A percentile compares a stretch with the other conserved stretches of the same genome.
Conservation (phyloP, 352 stramenopile species). For the Globisporangium paddicum region DNA sequence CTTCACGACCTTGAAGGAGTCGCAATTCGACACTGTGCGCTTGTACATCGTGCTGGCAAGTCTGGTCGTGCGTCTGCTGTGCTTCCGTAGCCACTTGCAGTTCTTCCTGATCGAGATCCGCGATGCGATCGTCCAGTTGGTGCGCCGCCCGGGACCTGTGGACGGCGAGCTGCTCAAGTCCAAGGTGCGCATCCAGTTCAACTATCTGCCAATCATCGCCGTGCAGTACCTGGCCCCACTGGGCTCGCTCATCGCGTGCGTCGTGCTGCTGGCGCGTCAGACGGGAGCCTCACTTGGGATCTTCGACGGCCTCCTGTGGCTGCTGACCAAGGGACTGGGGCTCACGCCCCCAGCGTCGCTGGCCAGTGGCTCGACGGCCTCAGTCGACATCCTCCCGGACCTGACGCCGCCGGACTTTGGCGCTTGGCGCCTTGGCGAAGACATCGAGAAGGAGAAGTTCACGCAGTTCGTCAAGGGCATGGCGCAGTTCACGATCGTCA, state of each 20-base stretch:
- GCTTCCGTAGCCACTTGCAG: conserved; percentile 65
- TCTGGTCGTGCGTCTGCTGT: conserved; percentile 42
- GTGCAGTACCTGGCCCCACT: conserved; percentile 74
- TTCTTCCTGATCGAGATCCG: conserved; percentile 74
- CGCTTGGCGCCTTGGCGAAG: conserved; percentile 48
- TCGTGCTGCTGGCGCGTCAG: conserved; percentile 54
- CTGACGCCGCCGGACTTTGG: conserved; percentile 39
- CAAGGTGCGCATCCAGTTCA: conserved; percentile 77
- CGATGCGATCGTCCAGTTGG: conserved; percentile 54
- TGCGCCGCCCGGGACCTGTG: conserved; percentile 44
- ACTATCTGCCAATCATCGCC: conserved; percentile 74
- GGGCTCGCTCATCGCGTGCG: conserved; percentile 30
- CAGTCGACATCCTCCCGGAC: conserved; percentile 27
- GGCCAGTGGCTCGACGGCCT: conserved; percentile 4
- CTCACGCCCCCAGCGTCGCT: conserved; percentile 14
- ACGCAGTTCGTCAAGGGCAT: conserved; percentile 61
- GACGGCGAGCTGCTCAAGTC: conserved; percentile 56
- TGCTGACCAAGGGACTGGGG: conserved; percentile 21
- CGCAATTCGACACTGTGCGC: conserved; percentile 47
- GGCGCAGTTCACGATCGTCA: conserved; percentile 52
- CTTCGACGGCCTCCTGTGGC: conserved; percentile 19
- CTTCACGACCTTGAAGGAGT: conserved; percentile 36
- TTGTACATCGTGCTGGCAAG: conserved; percentile 47
- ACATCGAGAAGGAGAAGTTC: conserved; percentile 39
- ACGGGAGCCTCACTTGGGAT: conserved; percentile 45